Conservation (phyloP, 192 early-diverging fungal genomes). For the Endogone sp. region DNA sequence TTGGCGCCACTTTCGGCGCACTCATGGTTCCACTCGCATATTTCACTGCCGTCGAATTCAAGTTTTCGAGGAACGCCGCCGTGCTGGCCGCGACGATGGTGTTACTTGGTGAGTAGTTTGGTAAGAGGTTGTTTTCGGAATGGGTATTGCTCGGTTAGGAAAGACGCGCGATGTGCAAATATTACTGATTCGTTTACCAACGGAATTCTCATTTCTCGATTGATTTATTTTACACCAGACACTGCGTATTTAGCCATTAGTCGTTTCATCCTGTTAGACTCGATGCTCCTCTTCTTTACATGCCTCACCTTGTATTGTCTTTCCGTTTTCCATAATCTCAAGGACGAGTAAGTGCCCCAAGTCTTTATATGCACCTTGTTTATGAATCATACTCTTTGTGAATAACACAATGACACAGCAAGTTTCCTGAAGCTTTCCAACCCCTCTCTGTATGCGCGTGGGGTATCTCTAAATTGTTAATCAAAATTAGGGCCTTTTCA, state of each 20-base stretch:
- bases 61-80: slow-evolving; percentile 60
- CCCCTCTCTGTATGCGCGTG: too few relatives aligned
- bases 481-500: slow-evolving; percentile 67
- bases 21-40: slow-evolving; percentile 88
- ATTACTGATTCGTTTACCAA: not conserved
- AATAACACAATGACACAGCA: too few relatives aligned
- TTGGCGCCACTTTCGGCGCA: slow-evolving; percentile 86
- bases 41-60: slow-evolving; percentile 73
- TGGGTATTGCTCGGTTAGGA: too few relatives aligned
- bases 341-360: slow-evolving; percentile 37
- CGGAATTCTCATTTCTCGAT: not conserved
- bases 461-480: not conserved
- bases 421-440: too few relatives aligned
- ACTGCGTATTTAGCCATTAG: slow-evolving; percentile 73
- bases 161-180: not conserved
- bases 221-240: slow-evolving; percentile 40
- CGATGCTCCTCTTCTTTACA: slow-evolving; percentile 93
- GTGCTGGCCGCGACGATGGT: slow-evolving; percentile 79
- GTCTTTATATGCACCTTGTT: too few relatives aligned
- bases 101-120: slow-evolving; percentile 55
- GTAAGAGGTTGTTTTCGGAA: too few relatives aligned
- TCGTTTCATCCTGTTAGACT: slow-evolving; percentile 93
- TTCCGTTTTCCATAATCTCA: slow-evolving; percentile 71
- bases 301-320: slow-evolving; percentile 61
- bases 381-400: too few relatives aligned